Evolutionary conservation across 176 grass and related monocot genomes (phyloP), one percentile per base, ranked within the genome.

Genomic region (Zizania latifolia): DNA sequence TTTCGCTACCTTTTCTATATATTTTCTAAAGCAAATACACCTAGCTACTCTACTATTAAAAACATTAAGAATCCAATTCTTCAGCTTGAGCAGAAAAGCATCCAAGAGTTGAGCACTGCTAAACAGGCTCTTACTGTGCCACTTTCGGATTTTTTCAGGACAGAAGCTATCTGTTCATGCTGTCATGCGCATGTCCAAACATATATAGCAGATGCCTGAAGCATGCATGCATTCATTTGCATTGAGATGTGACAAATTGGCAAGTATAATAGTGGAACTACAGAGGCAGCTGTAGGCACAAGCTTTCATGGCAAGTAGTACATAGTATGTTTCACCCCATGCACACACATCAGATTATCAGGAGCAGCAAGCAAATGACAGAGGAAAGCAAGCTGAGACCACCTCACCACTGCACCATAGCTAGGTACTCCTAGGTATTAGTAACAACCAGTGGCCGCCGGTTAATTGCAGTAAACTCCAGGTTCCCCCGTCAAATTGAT

Each of bases 381-480:
- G 58, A 36, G 60, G 62, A 83, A 69, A 69, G 84, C 83, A 79
- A 81, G 41, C 67, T 54, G 55, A 78, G 62, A 80, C 56, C 64
- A 29, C 62, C n/a, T n/a, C n/a, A n/a, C 79, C 39, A 2, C 34
- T 8, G 48, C 48, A 50, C 11, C 22, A 58, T 11, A 34, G 50
- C 43, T 33, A 24, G 24, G 16, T 31, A 57, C 19, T 76, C 50
- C 68, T 53, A 83, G 77, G 70, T 88, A 50, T 53, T 51, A 75
- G 36, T 37, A 72, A 58, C 74, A 28, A 44, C 16, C 46, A 44
- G 7, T 23, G 36, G 38, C 5, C 40, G 37, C 4, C 65, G 17
- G 60, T 83, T 65, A 73, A 65, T 79, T 85, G 84, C 87, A 72
- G 81, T 85, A 82, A 93, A 87, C 70, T 89, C 82, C 78, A 93